Evolutionary conservation across 1,284 basidiomycete genomes (phyloP).

Genomic region (Apiotrichum akiyoshidainum): DNA sequence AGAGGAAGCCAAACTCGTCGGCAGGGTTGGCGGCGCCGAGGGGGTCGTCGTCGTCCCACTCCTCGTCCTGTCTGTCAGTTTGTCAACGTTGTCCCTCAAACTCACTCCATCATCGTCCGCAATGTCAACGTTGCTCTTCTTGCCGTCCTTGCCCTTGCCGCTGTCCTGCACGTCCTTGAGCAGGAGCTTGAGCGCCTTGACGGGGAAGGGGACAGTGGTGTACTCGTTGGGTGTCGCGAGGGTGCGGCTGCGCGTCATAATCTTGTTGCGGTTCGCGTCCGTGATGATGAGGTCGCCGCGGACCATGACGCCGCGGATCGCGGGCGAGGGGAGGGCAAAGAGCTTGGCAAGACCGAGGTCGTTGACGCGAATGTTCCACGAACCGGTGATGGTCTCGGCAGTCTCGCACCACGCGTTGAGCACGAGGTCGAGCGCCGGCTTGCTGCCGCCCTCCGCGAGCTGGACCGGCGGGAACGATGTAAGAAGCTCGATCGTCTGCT

Average conservation of each 20-base stretch:
- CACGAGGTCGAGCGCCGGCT: conserved; percentile 66
- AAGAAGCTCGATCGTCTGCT: conserved; percentile 70
- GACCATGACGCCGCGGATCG: conserved; percentile 66
- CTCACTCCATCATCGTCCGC: conserved; percentile 65
- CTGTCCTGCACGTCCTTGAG: conserved; percentile 69
- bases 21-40: conserved; percentile 44
- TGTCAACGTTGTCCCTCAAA: conserved; percentile 5
- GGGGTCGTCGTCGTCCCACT: conserved; percentile 78
- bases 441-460: conserved; percentile 53
- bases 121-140: conserved; percentile 53
- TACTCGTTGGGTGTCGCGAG: conserved; percentile 80
- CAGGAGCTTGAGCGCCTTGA: conserved; percentile 86
- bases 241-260: conserved; percentile 91
- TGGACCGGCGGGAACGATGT: conserved; percentile 57
- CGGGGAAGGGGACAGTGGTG: conserved; percentile 77
- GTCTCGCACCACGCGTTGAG: conserved; percentile 90
- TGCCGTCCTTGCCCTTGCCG: conserved; percentile 64
- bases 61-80: conserved; percentile 62
- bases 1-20: conserved; percentile 53
- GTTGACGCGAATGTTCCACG: conserved; percentile 80
- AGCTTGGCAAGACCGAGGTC: conserved; percentile 76
- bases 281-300: conserved; percentile 90
- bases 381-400: conserved; percentile 87
- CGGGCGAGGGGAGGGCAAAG: conserved; percentile 64
- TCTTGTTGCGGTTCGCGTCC: conserved; percentile 73